These are phyloP conservation scores for Cladorrhinum sp. DNA, from an alignment of 2,329 filamentous ascomycete genomes.

Conservation along the genomic window DNA sequence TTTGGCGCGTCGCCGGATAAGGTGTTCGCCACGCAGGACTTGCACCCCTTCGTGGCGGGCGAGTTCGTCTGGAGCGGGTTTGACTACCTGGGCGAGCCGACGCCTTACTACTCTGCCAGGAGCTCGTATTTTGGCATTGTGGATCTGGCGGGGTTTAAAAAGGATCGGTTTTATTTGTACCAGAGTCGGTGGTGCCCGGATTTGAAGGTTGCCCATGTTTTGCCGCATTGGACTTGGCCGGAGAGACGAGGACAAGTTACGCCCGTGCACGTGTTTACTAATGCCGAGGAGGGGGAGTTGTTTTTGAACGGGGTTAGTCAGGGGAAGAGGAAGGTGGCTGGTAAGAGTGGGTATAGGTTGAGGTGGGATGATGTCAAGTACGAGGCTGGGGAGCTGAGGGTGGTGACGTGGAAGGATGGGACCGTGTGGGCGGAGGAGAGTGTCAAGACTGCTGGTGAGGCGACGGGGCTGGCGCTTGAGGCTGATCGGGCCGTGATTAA, in stretches of 20 bases:
- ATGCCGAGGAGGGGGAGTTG: slow-evolving; percentile 51
- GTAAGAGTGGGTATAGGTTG: slow-evolving; percentile 43
- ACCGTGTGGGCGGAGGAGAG: slow-evolving; percentile 43
- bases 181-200: slow-evolving; percentile 52
- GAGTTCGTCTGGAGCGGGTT: slow-evolving; percentile 36
- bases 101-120: slow-evolving; percentile 36
- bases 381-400: slow-evolving; percentile 43
- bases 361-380: slow-evolving; percentile 52
- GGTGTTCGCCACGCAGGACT: slow-evolving; percentile 49
- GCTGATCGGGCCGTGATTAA: slow-evolving; percentile 35
- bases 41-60: slow-evolving; percentile 46
- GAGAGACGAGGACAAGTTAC: slow-evolving; percentile 40
- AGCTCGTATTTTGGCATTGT: slow-evolving; percentile 56
- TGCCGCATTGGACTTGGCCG: slow-evolving; percentile 52
- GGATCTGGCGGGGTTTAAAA: slow-evolving; percentile 55
- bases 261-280: slow-evolving; percentile 52
- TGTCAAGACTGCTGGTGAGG: slow-evolving; percentile 39
- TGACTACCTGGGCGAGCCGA: slow-evolving; percentile 33
- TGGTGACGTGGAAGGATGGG: slow-evolving; percentile 47
- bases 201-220: slow-evolving; percentile 48
- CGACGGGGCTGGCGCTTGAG: slow-evolving; percentile 37
- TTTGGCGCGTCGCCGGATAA: slow-evolving; percentile 52
- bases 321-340: slow-evolving; percentile 37
- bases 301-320: slow-evolving; percentile 49
- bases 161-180: slow-evolving; percentile 55